phyloP scores from a whole-genome alignment of 352 stramenopile species.

The Pythium aquatile region DNA sequence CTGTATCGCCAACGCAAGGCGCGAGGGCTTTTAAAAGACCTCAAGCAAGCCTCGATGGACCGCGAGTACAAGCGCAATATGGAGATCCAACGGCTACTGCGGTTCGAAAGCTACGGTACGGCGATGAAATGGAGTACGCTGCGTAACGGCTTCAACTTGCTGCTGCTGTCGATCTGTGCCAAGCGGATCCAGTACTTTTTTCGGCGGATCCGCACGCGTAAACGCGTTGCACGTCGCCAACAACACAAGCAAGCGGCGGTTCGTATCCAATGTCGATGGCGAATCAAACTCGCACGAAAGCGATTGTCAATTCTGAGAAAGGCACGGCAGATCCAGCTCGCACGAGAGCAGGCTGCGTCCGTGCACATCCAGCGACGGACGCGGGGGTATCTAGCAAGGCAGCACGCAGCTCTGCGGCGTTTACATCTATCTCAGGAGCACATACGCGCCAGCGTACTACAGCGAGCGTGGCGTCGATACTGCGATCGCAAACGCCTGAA shows the following conservation, averaged over 20 bases:
- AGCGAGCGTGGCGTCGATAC: constrained; percentile 21
- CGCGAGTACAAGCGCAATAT: constrained; percentile 37
- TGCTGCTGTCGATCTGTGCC: constrained; percentile 47
- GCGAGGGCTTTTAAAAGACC: constrained; percentile 27
- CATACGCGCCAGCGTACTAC: neutral
- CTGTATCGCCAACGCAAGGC: constrained; percentile 40
- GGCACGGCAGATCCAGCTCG: constrained; percentile 11
- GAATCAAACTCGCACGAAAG: constrained; percentile 3
- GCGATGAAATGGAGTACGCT: constrained; percentile 58
- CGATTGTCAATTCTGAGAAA: neutral
- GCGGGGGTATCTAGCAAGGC: constrained; percentile 22
- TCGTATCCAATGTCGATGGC: constrained; percentile 35
- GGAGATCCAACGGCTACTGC: constrained; percentile 47
- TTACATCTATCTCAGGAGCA: constrained; percentile 2
- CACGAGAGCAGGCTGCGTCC: constrained; percentile 14
- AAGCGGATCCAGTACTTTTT: constrained; percentile 52
- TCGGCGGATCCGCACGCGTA: constrained; percentile 33
- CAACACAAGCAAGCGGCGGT: constrained; percentile 27
- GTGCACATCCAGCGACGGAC: constrained; percentile 20
- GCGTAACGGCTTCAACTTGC: constrained; percentile 52
- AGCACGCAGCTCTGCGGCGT: constrained; percentile 18
- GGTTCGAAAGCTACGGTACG: constrained; percentile 54
- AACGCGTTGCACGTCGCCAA: constrained; percentile 29
- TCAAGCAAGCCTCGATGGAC: constrained; percentile 44
- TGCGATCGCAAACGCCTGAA: neutral